phyloP scores from a whole-genome alignment of 768 basidiomycete species.

The Cystofilobasidium macerans region DNA sequence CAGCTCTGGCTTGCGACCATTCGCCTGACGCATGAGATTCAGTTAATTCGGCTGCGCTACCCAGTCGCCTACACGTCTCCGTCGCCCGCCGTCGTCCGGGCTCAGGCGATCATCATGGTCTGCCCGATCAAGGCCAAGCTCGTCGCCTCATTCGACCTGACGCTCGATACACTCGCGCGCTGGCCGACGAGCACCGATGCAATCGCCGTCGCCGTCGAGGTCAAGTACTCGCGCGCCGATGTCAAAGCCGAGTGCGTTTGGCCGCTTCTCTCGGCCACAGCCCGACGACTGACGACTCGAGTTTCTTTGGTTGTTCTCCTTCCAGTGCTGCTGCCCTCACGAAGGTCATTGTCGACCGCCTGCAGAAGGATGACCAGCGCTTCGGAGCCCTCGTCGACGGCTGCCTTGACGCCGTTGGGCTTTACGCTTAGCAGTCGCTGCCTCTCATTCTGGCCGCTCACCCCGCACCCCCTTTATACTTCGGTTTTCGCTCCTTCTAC shows the following conservation, averaged over 20 bases:
- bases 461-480: too few species aligned
- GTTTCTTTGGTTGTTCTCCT: neutral
- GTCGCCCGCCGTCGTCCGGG: neutral
- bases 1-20: constrained; percentile 32
- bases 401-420: constrained; percentile 15
- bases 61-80: constrained; percentile 27
- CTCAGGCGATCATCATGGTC: constrained; percentile 1
- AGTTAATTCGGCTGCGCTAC: constrained; percentile 30
- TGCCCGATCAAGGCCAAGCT: constrained; percentile 28
- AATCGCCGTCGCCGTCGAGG: constrained; percentile 26
- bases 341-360: neutral
- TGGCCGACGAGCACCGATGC: constrained; percentile 30
- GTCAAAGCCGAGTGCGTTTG: neutral
- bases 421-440: too few species aligned
- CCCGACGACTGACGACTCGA: neutral
- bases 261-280: neutral
- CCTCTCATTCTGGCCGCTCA: too few species aligned
- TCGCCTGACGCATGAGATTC: constrained; percentile 32
- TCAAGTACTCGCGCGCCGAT: constrained; percentile 31
- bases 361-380: neutral
- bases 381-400: constrained; percentile 14
- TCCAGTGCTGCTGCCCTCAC: neutral
- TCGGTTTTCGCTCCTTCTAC: too few species aligned
- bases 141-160: constrained; percentile 27
- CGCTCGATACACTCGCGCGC: constrained; percentile 11